Evolutionary conservation across 345 rosid species (phyloP).

Genomic region (Erucastrum elatum): DNA sequence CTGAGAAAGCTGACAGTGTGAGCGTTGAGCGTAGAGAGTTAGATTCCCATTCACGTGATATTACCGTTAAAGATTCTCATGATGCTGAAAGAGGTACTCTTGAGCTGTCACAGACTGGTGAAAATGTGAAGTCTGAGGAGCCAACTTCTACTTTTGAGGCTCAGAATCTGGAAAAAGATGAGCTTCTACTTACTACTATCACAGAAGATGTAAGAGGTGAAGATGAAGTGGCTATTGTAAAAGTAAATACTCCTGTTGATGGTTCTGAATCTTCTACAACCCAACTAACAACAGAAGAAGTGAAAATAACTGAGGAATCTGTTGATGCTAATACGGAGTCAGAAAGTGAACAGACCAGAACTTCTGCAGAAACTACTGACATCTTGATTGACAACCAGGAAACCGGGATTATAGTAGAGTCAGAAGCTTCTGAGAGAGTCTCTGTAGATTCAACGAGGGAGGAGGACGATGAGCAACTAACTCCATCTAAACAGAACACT

Average conservation of each 20-base stretch:
- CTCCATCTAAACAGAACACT: constrained; percentile 38
- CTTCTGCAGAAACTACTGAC: constrained; percentile 43
- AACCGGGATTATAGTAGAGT: constrained; percentile 40
- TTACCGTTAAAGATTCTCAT: constrained; percentile 34
- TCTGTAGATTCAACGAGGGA: constrained; percentile 34
- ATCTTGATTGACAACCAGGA: constrained; percentile 39
- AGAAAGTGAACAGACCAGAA: constrained; percentile 38
- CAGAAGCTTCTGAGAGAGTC: constrained; percentile 32
- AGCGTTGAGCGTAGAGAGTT: constrained; percentile 13
- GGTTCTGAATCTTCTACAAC: constrained; percentile 15
- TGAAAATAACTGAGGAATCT: constrained; percentile 33
- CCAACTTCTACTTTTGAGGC: constrained; percentile 35
- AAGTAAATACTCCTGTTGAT: constrained; percentile 16
- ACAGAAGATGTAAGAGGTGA: constrained; percentile 38
- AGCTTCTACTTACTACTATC: constrained; percentile 30
- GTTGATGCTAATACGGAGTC: constrained; percentile 32
- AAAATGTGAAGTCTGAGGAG: constrained; percentile 35
- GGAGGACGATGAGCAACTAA: constrained; percentile 39
- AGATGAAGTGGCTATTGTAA: constrained; percentile 36
- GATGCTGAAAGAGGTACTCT: constrained; percentile 44
- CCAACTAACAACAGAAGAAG: constrained; percentile 21
- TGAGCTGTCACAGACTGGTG: constrained; percentile 45
- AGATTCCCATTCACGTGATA: constrained; percentile 25
- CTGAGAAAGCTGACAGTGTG: constrained; percentile 24
- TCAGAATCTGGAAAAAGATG: constrained; percentile 20